Base-by-base conservation (phyloP, 768 basidiomycete genomes). In the Rhodotorula diobovata region DNA sequence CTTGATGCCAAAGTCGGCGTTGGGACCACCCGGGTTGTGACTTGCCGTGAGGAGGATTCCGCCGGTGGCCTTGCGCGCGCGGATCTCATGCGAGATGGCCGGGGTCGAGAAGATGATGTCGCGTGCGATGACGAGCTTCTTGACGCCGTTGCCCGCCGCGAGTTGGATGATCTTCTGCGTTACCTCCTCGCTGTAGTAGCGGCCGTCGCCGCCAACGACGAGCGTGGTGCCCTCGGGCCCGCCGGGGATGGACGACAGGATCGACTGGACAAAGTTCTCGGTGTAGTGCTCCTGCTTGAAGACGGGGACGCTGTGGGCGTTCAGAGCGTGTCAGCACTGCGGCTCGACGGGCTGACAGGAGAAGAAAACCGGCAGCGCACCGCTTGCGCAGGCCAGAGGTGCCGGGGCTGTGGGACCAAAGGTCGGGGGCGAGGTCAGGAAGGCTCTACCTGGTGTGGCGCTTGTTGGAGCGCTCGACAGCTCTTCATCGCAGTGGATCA, bases 231-330 rank as follows among this genome's bases (percentile, higher is more conserved):
- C 64, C 25, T 93, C 93, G 65, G 87, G 80, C 39, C 83, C 83
- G 61, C 87, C 86, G 12, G 89, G 86, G 82, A 98, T 91, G 65
- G 94, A 90, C 37, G 81, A 90, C 87, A 94, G 86, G 84, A 93
- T 99, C 76, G 95, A 82, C 81, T 98, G 95, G 68, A 97, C 81
- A 77, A 99, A 99, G 85, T 98, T 99, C 83, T 98, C 96, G 56
- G 96, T 99, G 83, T 98, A 99, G 84, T 98, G 88, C 91, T 91
- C 85, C 81, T 97, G 92, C 82, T 99, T 91, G 86, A 99, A 99
- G 77, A 98, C 87, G 83, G 95, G 97, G 81, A 98, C 96, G 79
- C 92, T 94, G 79, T 50, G 16, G 0, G 37, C 21, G 32, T 15
- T 43, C 14, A 43, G 41, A 53, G 32, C 48, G 23, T 35, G 37